These are phyloP conservation scores for Aspergillus sojae DNA, from an alignment of 2,329 filamentous ascomycete species.

Conservation along the genomic window DNA sequence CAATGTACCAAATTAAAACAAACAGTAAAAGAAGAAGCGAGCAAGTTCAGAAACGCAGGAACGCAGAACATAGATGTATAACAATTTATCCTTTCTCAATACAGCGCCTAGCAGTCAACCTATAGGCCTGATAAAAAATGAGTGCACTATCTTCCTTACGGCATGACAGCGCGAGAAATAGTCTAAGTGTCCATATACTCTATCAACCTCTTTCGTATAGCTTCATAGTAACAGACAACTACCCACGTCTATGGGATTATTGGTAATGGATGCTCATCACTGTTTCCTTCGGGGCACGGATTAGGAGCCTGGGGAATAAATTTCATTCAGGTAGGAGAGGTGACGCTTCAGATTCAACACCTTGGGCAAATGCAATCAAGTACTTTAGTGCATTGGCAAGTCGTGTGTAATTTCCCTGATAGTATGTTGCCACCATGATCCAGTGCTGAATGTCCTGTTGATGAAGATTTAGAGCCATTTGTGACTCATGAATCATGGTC, in stretches of 20 bases:
- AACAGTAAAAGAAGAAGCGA: too few species aligned
- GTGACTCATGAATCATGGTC: background rate
- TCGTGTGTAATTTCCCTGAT: background rate
- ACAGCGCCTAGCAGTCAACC: too few species aligned
- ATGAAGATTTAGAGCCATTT: background rate
- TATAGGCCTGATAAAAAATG: background rate
- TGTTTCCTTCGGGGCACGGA: too few species aligned
- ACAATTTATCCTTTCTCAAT: too few species aligned
- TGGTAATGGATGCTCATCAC: too few species aligned
- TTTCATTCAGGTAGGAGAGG: background rate
- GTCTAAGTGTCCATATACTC: background rate
- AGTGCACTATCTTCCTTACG: background rate
- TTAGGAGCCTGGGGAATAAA: too few species aligned
- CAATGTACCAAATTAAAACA: too few species aligned
- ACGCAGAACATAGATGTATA: too few species aligned
- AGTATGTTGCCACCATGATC: background rate
- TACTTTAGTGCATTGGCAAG: background rate
- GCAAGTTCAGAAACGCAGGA: too few species aligned
- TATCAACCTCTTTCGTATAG: background rate
- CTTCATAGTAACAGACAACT: background rate
- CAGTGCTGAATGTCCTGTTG: background rate
- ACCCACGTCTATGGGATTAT: background rate
- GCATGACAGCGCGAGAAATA: too few species aligned
- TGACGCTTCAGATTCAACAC: background rate
- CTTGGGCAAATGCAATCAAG: background rate